phyloP scores from a whole-genome alignment of 257 asterid genomes.

The Salvia hispanica region DNA sequence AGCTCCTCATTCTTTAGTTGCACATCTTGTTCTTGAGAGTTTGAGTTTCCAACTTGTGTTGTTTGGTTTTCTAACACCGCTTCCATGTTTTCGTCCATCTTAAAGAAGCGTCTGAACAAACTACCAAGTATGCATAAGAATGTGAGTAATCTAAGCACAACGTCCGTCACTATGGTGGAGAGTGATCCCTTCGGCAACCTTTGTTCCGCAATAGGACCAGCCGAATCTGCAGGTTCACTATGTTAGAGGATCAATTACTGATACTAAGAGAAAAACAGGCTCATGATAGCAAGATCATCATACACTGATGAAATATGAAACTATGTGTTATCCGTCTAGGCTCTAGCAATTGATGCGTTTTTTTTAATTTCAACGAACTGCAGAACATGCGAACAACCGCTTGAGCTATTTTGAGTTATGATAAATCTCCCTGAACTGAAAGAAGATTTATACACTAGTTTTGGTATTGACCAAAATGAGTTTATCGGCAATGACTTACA shows the following conservation, averaged over 20 bases:
- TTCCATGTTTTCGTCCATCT: slow-evolving; percentile 34
- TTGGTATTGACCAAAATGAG: not conserved
- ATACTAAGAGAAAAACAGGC: slow-evolving; percentile 22
- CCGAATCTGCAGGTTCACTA: slow-evolving; percentile 39
- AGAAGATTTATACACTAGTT: not conserved
- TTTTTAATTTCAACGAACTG: too few relatives aligned
- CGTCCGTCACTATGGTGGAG: slow-evolving; percentile 33
- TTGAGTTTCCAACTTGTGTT: slow-evolving; percentile 34
- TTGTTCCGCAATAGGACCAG: slow-evolving; percentile 33
- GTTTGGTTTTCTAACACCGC: slow-evolving; percentile 32
- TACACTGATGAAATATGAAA: too few relatives aligned
- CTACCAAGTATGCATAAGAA: slow-evolving; percentile 46
- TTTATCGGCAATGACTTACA: too few relatives aligned
- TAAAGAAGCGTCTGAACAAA: slow-evolving; percentile 44
- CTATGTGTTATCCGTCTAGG: not conserved
- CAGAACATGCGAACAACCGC: too few relatives aligned
- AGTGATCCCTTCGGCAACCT: slow-evolving; percentile 44
- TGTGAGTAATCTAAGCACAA: slow-evolving; percentile 55
- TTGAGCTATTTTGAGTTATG: not conserved
- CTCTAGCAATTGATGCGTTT: not conserved
- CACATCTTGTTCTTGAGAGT: slow-evolving; percentile 35
- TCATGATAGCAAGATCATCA: not conserved
- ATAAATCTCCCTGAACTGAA: not conserved
- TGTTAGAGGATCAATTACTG: slow-evolving; percentile 3
- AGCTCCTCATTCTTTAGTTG: slow-evolving; percentile 44